A percentile compares a stretch with the other conserved stretches of the same genome.
Evolutionary conservation across 768 basidiomycete genomes (phyloP).

Genomic region (Calocybe cyanea): DNA sequence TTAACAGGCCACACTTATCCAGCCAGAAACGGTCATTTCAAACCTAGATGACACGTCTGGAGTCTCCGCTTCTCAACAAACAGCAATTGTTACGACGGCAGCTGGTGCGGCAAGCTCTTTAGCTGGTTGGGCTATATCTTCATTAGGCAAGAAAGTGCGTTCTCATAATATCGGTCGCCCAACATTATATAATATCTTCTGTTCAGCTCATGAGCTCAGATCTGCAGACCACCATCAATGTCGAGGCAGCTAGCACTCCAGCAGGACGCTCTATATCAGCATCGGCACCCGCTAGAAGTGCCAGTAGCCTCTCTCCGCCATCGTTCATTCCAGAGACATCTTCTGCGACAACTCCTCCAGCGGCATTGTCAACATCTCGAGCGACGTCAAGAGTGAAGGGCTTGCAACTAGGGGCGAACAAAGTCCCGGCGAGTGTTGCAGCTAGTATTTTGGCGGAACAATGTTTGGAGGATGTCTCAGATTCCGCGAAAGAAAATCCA

Average conservation of each 20-base stretch:
- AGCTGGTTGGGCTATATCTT: conserved; percentile 96
- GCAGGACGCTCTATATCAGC: conserved; percentile 41
- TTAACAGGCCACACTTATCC: neutral
- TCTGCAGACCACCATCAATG: conserved; percentile 62
- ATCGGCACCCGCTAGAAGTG: conserved; percentile 26
- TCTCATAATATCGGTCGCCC: neutral
- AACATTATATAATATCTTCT: conserved; percentile 1
- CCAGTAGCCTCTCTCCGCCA: conserved; percentile 12
- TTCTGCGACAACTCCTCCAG: conserved; percentile 8
- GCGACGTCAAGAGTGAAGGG: conserved; percentile 44
- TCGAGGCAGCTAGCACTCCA: conserved; percentile 18
- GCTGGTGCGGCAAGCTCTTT: conserved; percentile 89
- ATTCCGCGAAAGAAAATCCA: conserved; percentile 40
- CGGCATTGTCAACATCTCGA: conserved; percentile 12
- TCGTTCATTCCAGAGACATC: conserved; percentile 1
- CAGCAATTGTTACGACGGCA: conserved; percentile 75
- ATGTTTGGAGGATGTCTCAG: conserved; percentile 53
- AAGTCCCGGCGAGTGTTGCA: conserved; percentile 32
- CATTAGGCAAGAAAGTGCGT: conserved; percentile 74
- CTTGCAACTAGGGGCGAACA: conserved; percentile 67
- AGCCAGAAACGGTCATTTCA: conserved; percentile 37
- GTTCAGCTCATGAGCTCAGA: conserved; percentile 69
- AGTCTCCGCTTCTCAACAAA: conserved; percentile 30
- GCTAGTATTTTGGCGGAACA: conserved; percentile 44
- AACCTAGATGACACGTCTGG: conserved; percentile 26